A percentile compares a stretch with the other conserved stretches of the same genome.
Evolutionary conservation across 2,329 filamentous ascomycete genomes (phyloP).

Genomic region (Cladophialophora carrionii): DNA sequence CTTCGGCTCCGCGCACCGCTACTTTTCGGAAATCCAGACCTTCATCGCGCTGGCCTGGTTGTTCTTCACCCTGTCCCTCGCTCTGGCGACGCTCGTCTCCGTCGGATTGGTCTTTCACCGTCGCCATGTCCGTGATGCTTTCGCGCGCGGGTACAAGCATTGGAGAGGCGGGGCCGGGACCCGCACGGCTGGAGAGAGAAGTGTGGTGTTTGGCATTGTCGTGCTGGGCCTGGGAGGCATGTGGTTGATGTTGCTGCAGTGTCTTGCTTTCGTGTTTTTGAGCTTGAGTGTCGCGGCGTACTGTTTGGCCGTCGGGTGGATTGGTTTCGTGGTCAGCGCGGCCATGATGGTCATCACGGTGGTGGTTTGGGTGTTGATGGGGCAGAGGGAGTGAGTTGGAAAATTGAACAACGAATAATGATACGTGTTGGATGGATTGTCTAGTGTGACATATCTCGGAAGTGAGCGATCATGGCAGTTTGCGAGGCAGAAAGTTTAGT

Average conservation of each 20-base stretch:
- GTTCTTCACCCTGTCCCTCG: constrained; percentile 31
- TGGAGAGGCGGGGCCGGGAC: constrained; percentile 32
- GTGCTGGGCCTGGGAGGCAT: constrained; percentile 27
- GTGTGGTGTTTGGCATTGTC: constrained; percentile 34
- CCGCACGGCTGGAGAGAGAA: constrained; percentile 28
- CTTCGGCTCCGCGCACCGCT: constrained; percentile 27
- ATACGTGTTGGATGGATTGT: not conserved
- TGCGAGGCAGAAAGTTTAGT: too few species aligned
- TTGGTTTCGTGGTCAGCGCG: constrained; percentile 27
- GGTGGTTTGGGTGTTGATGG: constrained; percentile 28
- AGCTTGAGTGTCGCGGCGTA: constrained; percentile 29
- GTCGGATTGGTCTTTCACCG: constrained; percentile 31
- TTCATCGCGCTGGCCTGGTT: constrained; percentile 34
- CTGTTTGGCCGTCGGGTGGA: constrained; percentile 32
- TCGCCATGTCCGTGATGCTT: constrained; percentile 31
- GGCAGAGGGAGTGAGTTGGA: constrained; percentile 23
- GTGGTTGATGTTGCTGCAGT: constrained; percentile 29
- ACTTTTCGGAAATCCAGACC: constrained; percentile 27
- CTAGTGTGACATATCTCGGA: not conserved
- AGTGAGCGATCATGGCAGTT: not conserved
- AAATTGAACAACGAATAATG: not conserved
- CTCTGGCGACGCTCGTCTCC: constrained; percentile 23
- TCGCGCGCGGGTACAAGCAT: constrained; percentile 30
- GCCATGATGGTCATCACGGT: constrained; percentile 31
- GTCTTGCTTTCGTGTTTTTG: constrained; percentile 33